Evolutionary conservation across 768 basidiomycete species (phyloP).

Genomic region (Artomyces pyxidatus): DNA sequence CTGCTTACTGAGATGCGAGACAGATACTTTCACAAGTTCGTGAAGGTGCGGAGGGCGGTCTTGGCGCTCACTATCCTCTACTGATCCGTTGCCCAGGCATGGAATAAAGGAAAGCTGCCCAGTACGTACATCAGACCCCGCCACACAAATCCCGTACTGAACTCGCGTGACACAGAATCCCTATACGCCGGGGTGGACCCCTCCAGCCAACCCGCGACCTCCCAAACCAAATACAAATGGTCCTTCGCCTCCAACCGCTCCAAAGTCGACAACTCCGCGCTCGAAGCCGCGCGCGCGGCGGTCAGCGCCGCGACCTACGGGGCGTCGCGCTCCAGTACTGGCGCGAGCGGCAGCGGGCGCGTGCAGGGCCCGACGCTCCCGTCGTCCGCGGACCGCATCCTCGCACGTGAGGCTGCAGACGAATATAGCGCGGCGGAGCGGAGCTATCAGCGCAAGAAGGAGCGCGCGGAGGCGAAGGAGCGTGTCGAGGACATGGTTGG

Average conservation of each 20-base stretch:
- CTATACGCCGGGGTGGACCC: constrained; percentile 58
- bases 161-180: constrained; percentile 30
- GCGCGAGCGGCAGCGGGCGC: constrained; percentile 27
- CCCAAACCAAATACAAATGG: constrained; percentile 85
- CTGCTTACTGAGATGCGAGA: constrained; percentile 24
- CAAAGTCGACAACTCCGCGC: constrained; percentile 46
- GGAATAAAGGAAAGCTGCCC: constrained; percentile 73
- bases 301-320: constrained; percentile 42
- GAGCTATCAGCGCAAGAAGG: constrained; percentile 55
- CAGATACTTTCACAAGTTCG: constrained; percentile 91
- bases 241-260: constrained; percentile 65
- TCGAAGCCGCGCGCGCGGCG: constrained; percentile 51
- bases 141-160: not conserved
- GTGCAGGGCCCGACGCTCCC: constrained; percentile 65
- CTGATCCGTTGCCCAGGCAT: constrained; percentile 37
- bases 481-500: constrained; percentile 71
- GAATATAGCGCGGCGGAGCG: constrained; percentile 48
- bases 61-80: constrained; percentile 2
- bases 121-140: constrained; percentile 31
- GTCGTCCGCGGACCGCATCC: constrained; percentile 55
- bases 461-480: constrained; percentile 56
- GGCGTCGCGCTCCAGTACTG: constrained; percentile 10
- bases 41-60: constrained; percentile 45
- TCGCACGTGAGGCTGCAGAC: constrained; percentile 54
- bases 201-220: constrained; percentile 45